Base-by-base conservation (phyloP, 2,329 filamentous ascomycete genomes). In the Fusarium concolor region DNA sequence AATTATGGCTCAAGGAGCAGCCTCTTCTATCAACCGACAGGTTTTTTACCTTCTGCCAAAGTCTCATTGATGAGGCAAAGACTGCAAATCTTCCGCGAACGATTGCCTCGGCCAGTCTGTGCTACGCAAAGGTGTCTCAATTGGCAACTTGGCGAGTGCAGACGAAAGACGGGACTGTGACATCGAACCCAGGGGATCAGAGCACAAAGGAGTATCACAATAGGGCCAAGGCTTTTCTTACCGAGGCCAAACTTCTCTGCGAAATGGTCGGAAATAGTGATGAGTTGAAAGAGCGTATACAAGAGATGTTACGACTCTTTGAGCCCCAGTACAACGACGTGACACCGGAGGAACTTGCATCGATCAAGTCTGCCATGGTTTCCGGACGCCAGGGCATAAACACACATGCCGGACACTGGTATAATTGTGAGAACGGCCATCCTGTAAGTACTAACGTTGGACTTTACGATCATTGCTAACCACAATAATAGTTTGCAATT, bases 401-500 rank as follows among this genome's bases (percentile, higher is more conserved):
- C 0, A 80, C 77, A 0, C 77, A 81, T 44, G 78, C 71, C 1
- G 76, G 75, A 2, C 76, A 77, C 31, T 78, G 77, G 77, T 78
- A 77, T 43, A 71, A 68, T 6, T 78, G 76, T 26, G 53, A 43
- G 31, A 78, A 77, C 28, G 72, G 75, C 1, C 76, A 78, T 56
- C 64, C 73, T 37, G 75, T 76, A 43, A 47, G 70, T 69, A 54
- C 29, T 24, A 6, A 24, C 22, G 22, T 24, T 24, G 22, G 22
- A 24, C 22, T 24, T 24, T 24, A 24, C 22, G 22, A 24, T 4
- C 22, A 24, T 24, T 6, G 22, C 22, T 24, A 24, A 24, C 22
- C 22, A 24, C 22, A 4, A 24, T 24, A 24, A 24, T 37, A 87
- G 18, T 89, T 92, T 67, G 86, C 88, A 0, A 82, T 91, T n/a